Evolutionary conservation across 371 early-diverging fungal species (phyloP), one percentile per base, ranked within the genome.

Genomic region (Mucor saturninus): DNA sequence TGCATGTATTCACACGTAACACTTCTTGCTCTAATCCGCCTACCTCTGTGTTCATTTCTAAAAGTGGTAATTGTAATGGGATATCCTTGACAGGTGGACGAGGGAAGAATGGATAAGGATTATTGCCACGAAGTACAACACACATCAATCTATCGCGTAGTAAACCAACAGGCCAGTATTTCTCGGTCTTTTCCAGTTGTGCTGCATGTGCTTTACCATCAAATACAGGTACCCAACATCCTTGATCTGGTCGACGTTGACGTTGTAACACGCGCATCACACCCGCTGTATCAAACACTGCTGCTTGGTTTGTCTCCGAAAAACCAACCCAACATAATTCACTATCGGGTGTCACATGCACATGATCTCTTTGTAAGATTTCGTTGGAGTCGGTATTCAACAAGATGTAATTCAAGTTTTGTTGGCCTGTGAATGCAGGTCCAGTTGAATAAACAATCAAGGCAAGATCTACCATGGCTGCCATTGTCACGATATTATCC

Each of bases 261-360:
- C 75, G 73, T 43, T 85, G 75, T 15, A 92, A 76, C 1, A 88
- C 73, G 31, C 86, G 81, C 37, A 93, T 60, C 2, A 91, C 67
- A 38, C 92, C 88, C 2, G 68, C 67, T 7, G 91, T 87, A 66
- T 94, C 93, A 65, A 81, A 92, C 2, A 86, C 78, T 0, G 76
- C 82, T 0, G 91, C 91, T 37, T 89, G 74, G 40, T 88, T 87
- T 7, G 85, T 77, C 50, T 93, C 92, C 13, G 94, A 90, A 62
- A 96, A 94, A 5, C 95, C 95, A 4, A 87, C 66, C 97, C 97
- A 97, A 5, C 73, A 74, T n/a, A 96, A 64, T 21, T 74, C 73
- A 15, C 86, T 75, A 3, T 81, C 73, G 4, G 85, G 86, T 2
- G 89, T 75, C 4, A 95, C 62, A 7, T 94, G 91, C 4, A 95